phyloP scores from a whole-genome alignment of 768 basidiomycete genomes.

The Tricholoma sp. region DNA sequence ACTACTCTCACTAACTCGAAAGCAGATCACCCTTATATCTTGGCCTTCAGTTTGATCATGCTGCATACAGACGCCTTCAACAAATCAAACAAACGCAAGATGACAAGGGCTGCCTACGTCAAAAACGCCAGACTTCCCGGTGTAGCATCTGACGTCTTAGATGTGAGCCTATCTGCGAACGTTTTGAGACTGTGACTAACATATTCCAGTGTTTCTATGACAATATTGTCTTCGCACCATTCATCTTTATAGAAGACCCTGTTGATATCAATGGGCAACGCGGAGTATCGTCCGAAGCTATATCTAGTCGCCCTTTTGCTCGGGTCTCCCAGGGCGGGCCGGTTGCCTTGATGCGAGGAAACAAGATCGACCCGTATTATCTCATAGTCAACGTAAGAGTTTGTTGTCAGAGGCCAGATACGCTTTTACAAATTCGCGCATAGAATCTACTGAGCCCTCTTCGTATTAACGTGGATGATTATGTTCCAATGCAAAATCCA shows the following conservation, averaged over 20 bases:
- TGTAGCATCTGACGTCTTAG: constrained; percentile 74
- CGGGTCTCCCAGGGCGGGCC: constrained; percentile 16
- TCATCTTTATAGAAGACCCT: constrained; percentile 94
- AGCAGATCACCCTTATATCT: constrained; percentile 88
- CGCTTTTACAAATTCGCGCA: constrained; percentile 3
- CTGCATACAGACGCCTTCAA: constrained; percentile 98
- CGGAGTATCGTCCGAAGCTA: constrained; percentile 39
- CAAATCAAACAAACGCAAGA: constrained; percentile 94
- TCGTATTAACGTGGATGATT: constrained; percentile 56
- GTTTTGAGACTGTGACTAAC: constrained; percentile 1
- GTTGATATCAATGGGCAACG: constrained; percentile 60
- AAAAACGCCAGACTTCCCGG: constrained; percentile 89
- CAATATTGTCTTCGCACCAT: constrained; percentile 93
- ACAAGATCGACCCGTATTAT: constrained; percentile 87
- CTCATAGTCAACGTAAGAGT: constrained; percentile 71
- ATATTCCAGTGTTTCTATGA: constrained; percentile 81
- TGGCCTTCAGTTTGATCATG: constrained; percentile 98
- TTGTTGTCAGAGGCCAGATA: not conserved
- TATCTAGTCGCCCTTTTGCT: constrained; percentile 23
- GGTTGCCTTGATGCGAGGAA: constrained; percentile 39
- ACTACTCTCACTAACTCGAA: not conserved
- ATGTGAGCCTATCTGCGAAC: constrained; percentile 47
- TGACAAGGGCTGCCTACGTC: constrained; percentile 92
- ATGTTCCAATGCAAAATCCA: constrained; percentile 57
- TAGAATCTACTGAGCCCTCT: constrained; percentile 62